Percentiles rank a stretch among this genome's conserved stretches.
Evolutionary conservation across 129 eudicot species (phyloP).

Genomic region (Flaveria bidentis): DNA sequence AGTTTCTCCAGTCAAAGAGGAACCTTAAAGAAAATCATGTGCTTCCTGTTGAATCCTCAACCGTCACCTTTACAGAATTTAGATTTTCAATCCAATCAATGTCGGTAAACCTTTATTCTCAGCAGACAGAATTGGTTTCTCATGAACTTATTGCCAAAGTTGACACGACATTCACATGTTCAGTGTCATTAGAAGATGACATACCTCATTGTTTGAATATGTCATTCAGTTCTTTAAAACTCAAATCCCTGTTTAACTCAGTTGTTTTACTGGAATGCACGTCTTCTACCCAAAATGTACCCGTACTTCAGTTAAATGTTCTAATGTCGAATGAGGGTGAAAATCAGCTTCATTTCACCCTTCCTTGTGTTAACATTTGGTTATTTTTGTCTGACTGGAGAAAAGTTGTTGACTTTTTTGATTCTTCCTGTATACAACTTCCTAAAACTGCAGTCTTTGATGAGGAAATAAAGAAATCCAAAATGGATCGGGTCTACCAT

Average conservation of each 20-base stretch:
- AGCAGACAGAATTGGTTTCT: constrained; percentile 38
- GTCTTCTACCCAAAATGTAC: constrained; percentile 45
- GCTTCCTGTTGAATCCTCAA: constrained; percentile 42
- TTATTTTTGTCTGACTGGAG: constrained; percentile 64
- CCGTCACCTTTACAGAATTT: constrained; percentile 41
- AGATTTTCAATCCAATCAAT: constrained; percentile 52
- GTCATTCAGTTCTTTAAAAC: constrained; percentile 51
- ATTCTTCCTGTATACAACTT: constrained; percentile 23
- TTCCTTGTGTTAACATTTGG: constrained; percentile 79
- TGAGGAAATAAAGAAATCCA: constrained; percentile 32
- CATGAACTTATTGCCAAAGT: constrained; percentile 47
- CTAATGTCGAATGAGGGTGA: constrained; percentile 41
- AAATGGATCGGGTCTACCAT: constrained; percentile 27
- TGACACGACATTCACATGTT: constrained; percentile 50
- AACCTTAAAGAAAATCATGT: constrained; percentile 31
- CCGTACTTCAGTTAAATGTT: constrained; percentile 44
- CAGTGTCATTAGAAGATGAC: constrained; percentile 50
- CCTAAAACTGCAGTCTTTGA: constrained; percentile 23
- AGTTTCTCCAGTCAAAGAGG: constrained; percentile 56
- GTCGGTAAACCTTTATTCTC: constrained; percentile 47
- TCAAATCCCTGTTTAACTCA: constrained; percentile 54
- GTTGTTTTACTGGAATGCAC: constrained; percentile 56
- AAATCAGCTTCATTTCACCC: constrained; percentile 42
- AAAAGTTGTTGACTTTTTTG: constrained; percentile 48
- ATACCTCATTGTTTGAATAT: constrained; percentile 39